Percentiles rank a stretch among this genome's conserved stretches.
These are phyloP conservation scores for Rhinocladiella mackenziei DNA, from an alignment of 2,329 filamentous ascomycete genomes.

Conservation along the genomic window DNA sequence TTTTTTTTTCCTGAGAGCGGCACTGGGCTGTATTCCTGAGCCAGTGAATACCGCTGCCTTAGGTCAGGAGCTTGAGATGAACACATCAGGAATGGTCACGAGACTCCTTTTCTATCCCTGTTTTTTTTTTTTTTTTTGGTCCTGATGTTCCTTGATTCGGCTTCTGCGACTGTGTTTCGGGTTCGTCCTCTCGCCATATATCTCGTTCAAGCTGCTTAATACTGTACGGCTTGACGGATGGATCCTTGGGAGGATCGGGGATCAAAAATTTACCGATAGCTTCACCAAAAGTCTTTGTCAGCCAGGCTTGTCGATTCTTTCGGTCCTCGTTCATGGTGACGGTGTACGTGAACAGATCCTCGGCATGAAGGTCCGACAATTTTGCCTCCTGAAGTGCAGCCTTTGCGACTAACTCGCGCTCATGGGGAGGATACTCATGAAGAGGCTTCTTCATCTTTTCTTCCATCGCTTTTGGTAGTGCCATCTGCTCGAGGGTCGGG, in stretches of 20 bases:
- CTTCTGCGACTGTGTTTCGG: neutral
- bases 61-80: no score
- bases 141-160: neutral
- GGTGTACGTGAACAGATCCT: slow-evolving; percentile 27
- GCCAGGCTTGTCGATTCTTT: slow-evolving; percentile 24
- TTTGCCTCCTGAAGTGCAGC: slow-evolving; percentile 29
- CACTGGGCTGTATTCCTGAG: no score
- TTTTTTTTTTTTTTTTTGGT: neutral
- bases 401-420: slow-evolving; percentile 42
- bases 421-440: slow-evolving; percentile 43
- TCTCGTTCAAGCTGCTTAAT: slow-evolving; percentile 25
- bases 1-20: no score
- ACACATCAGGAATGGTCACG: no score
- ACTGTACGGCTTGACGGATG: slow-evolving; percentile 24
- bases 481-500: slow-evolving; percentile 35
- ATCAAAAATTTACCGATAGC: slow-evolving; percentile 29
- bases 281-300: slow-evolving; percentile 28
- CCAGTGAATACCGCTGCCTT: no score
- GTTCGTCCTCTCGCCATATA: slow-evolving; percentile 24
- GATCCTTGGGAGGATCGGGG: slow-evolving; percentile 28
- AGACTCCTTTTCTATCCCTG: no score
- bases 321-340: slow-evolving; percentile 29
- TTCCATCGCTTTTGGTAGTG: slow-evolving; percentile 23
- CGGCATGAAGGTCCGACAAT: slow-evolving; percentile 25
- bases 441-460: slow-evolving; percentile 34